Percentiles rank a stretch among this genome's conserved stretches.
phyloP scores from a whole-genome alignment of 2,329 filamentous ascomycete genomes.

The Aspergillus phoenicis region DNA sequence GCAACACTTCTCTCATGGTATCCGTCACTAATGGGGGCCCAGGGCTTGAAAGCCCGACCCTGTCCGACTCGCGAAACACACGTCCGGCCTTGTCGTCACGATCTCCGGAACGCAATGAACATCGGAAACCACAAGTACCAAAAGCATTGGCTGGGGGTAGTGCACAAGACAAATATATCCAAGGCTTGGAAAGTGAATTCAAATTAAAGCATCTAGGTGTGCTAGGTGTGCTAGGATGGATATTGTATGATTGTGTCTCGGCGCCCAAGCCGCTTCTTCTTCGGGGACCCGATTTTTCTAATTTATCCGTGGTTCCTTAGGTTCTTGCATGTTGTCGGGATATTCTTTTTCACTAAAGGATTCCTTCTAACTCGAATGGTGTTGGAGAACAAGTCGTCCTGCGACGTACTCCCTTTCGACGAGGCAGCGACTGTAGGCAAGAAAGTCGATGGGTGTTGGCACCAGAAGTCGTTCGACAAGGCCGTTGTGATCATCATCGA shows the following conservation, averaged over 20 bases:
- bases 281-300: slow-evolving; percentile 7
- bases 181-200: slow-evolving; percentile 41
- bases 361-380: slow-evolving; percentile 88
- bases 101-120: slow-evolving; percentile 15
- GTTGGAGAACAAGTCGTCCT: slow-evolving; percentile 74
- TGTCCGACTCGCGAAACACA: slow-evolving; percentile 11
- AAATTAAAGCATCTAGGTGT: slow-evolving; percentile 42
- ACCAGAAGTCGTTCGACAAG: slow-evolving; percentile 89
- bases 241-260: slow-evolving; percentile 37
- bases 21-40: slow-evolving; percentile 13
- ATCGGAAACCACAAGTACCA: slow-evolving; percentile 13
- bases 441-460: slow-evolving; percentile 79
- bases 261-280: background rate
- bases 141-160: slow-evolving; percentile 21
- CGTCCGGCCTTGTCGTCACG: slow-evolving; percentile 11
- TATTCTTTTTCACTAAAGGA: slow-evolving; percentile 91
- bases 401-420: slow-evolving; percentile 68
- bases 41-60: slow-evolving; percentile 7
- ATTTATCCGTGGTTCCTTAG: slow-evolving; percentile 37
- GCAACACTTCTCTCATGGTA: slow-evolving; percentile 11
- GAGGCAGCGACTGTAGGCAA: slow-evolving; percentile 29
- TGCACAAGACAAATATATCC: slow-evolving; percentile 31
- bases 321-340: slow-evolving; percentile 73
- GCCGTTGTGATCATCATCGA: slow-evolving; percentile 90
- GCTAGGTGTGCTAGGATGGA: slow-evolving; percentile 43